A percentile compares a stretch with the other conserved stretches of the same genome.
Evolutionary conservation across 2,329 filamentous ascomycete species (phyloP).

Genomic region (Diplocarpon mali): DNA sequence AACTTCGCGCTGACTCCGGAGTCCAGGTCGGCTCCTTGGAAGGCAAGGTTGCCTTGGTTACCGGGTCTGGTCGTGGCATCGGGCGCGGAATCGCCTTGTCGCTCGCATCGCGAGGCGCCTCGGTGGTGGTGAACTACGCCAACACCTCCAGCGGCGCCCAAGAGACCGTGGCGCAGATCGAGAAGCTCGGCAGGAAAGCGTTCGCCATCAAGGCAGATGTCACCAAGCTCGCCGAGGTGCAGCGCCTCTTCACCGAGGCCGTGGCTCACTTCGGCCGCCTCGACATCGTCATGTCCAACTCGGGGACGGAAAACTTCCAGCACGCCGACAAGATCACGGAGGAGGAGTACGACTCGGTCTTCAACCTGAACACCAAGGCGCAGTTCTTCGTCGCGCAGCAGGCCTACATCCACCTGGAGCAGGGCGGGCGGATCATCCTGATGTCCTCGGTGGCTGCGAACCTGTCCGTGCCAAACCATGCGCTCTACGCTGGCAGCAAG

Average conservation of each 20-base stretch:
- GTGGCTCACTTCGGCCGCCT: slow-evolving; percentile 21
- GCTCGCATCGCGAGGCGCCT: slow-evolving; percentile 31
- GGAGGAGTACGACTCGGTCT: slow-evolving; percentile 33
- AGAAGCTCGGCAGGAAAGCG: slow-evolving; percentile 38
- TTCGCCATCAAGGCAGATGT: slow-evolving; percentile 50
- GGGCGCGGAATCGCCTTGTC: slow-evolving; percentile 40
- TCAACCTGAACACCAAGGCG: slow-evolving; percentile 53
- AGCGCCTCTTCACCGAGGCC: slow-evolving; percentile 18
- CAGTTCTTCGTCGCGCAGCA: slow-evolving; percentile 72
- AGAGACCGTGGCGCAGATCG: slow-evolving; percentile 42
- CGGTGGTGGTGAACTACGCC: slow-evolving; percentile 49
- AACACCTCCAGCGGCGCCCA: slow-evolving; percentile 44
- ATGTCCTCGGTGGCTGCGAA: slow-evolving; percentile 53
- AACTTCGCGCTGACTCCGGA: not conserved
- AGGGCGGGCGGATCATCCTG: slow-evolving; percentile 58
- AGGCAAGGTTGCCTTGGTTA: slow-evolving; percentile 68
- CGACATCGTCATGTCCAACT: slow-evolving; percentile 25
- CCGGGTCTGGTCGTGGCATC: slow-evolving; percentile 70
- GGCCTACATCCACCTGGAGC: slow-evolving; percentile 58
- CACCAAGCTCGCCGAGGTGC: slow-evolving; percentile 31
- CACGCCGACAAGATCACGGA: slow-evolving; percentile 21
- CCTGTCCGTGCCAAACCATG: slow-evolving; percentile 53
- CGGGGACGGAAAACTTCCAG: slow-evolving; percentile 23
- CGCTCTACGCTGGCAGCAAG: slow-evolving; percentile 64
- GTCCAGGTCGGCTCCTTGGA: not conserved